Base-by-base conservation (phyloP, 2,329 filamentous ascomycete genomes). In the Neurospora sp. region DNA sequence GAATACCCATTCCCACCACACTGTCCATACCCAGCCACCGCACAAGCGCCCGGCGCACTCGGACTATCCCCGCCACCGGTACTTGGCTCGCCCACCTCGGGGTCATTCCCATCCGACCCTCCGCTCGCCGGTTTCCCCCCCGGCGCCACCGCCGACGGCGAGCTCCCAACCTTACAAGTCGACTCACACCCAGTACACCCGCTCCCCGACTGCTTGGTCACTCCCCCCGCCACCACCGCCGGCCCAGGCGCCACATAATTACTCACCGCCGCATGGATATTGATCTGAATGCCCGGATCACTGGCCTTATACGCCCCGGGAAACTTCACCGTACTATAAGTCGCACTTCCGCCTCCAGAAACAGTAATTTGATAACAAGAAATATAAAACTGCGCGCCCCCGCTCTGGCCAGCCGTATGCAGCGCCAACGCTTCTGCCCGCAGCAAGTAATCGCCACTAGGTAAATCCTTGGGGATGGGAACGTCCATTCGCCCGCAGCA, bases 351-450 rank as follows among this genome's bases (percentile, higher is more conserved):
- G 68, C 72, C 80, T 15, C 76, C 77, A 23, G 73, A 74, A 12
- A 80, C 74, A 33, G 76, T 77, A 65, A 80, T 75, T 74, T 81
- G 80, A 73, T 77, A 81, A 75, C 80, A 81, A 2, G 75, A 78
- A 76, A 81, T 78, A 75, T 80, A 81, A 39, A 81, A 77, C 72
- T 81, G 80, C 0, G 78, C 80, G 1, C 77, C 77, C 65, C 73
- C 77, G 2, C 73, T 57, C 3, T 74, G 74, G 2, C 76, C 76
- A 10, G 83, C 83, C 10, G 80, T 78, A 74, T 85, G 83, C 46
- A 85, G 77, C 12, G 83, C 83, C 66, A 85, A 80, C 15, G 81
- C 81, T 76, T 85, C 83, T 39, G 83, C 82, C n/a, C 84, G 79
- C 19, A 86, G 76, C 23, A 85, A 79, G 72, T 85, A 81, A 72